A percentile compares a stretch with the other conserved stretches of the same genome.
These are phyloP conservation scores for Nemania sp. DNA, from an alignment of 2,329 filamentous ascomycete genomes.

Conservation along the genomic window DNA sequence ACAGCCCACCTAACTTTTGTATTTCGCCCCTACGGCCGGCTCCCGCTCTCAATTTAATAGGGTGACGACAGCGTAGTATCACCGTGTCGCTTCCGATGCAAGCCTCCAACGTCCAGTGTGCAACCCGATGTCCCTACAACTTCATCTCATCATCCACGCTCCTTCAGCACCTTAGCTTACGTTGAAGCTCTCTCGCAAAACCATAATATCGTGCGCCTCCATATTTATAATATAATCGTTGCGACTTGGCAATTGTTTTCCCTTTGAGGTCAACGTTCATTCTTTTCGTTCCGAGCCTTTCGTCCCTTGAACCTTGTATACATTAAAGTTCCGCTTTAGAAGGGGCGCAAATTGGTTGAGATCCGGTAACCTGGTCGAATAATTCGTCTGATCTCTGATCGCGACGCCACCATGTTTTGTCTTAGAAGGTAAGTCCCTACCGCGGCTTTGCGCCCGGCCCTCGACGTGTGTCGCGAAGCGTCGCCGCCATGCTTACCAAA, in stretches of 20 bases:
- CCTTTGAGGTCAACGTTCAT: too few relatives aligned
- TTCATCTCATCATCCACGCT: too few relatives aligned
- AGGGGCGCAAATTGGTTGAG: too few relatives aligned
- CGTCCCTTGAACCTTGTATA: neutral
- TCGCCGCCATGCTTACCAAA: constrained; percentile 5
- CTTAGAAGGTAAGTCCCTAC: constrained; percentile 55
- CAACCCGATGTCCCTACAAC: neutral
- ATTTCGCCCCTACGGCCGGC: too few relatives aligned
- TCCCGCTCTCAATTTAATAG: too few relatives aligned
- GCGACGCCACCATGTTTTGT: constrained; percentile 58
- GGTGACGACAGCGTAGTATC: constrained; percentile 5
- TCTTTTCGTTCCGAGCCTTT: too few relatives aligned
- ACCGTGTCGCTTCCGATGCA: constrained; percentile 2
- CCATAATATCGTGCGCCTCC: too few relatives aligned
- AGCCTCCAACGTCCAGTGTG: constrained; percentile 1
- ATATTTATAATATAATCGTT: too few relatives aligned
- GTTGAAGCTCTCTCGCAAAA: too few relatives aligned
- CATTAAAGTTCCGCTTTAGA: neutral
- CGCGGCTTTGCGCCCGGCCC: neutral
- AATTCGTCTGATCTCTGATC: neutral
- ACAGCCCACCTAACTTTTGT: too few relatives aligned
- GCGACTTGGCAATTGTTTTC: too few relatives aligned
- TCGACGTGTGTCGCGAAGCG: neutral
- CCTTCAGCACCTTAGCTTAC: too few relatives aligned
- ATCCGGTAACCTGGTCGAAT: neutral